Conservation (phyloP, 768 basidiomycete species). For the Coprinopsis cinerea region DNA sequence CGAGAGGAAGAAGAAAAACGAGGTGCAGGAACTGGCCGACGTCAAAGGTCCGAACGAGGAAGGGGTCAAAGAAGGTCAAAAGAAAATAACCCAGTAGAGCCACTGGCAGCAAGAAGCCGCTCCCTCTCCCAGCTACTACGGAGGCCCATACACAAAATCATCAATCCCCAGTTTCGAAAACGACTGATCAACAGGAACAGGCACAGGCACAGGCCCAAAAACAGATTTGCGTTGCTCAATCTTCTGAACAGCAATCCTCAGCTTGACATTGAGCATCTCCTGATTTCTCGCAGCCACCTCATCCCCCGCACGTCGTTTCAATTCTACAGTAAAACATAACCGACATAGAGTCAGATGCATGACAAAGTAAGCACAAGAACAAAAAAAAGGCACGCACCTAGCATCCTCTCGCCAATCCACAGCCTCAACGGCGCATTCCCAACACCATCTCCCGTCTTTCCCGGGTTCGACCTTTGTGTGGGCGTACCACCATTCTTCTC, state of each 20-base stretch:
- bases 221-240: conserved; percentile 16
- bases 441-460: conserved; percentile 22
- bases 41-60: too few species aligned
- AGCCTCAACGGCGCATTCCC: conserved; percentile 63
- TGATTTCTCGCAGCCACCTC: conserved; percentile 42
- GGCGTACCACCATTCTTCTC: conserved; percentile 12
- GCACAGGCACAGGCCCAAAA: neutral
- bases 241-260: conserved; percentile 20
- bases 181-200: too few species aligned
- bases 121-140: too few species aligned
- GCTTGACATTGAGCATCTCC: conserved; percentile 33
- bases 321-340: conserved; percentile 31
- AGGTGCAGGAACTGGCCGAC: too few species aligned
- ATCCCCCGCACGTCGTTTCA: conserved; percentile 54
- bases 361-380: conserved; percentile 5
- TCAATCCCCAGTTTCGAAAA: too few species aligned
- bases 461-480: neutral
- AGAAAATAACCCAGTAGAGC: too few species aligned
- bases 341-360: neutral
- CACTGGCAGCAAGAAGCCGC: too few species aligned
- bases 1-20: too few species aligned
- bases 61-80: too few species aligned
- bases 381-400: conserved; percentile 38
- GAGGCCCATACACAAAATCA: too few species aligned
- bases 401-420: conserved; percentile 68